Base-by-base conservation (phyloP, 2,329 filamentous ascomycete species). In the Aspergillus tubingensis region DNA sequence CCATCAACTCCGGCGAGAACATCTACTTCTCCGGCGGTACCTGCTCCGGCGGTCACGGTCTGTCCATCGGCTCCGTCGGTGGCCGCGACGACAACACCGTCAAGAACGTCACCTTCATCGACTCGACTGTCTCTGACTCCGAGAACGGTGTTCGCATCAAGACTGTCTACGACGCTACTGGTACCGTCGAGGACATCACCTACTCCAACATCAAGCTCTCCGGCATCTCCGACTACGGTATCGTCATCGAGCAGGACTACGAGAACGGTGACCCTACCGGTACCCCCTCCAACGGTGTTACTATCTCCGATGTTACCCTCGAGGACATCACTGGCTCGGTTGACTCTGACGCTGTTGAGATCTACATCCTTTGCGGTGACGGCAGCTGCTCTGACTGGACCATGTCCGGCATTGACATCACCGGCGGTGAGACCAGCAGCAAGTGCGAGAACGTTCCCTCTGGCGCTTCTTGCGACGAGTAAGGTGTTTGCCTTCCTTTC, bases 201-300 rank as follows among this genome's bases (percentile, higher is more conserved):
- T 87, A 85, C 76, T 76, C 74, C 43, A 76, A 78, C 62, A 86
- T 87, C 71, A 78, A 76, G 1, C 75, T 86, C 2, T 78, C 74
- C 43, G 71, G 73, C 44, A 85, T 60, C 48, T 27, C 44, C 47
- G 36, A 54, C 8, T 55, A 86, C 68, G 84, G 82, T 48, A 81
- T 87, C 60, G 77, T 86, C 54, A 81, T 88, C 60, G 76, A 86
- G 71, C 85, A 88, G 75, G 83, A 86, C 70, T 86, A 86, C 66
- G 73, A 80, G 68, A 81, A 81, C 64, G 79, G 80, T 52, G 77
- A 77, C 44, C 76, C 76, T 2, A 77, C 74, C 15, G 76, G 76
- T 17, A 71, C 56, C 6, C 73, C 76, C 7, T 74, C 76, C 47
- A 72, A 62, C 32, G 78, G 77, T 13, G 70, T 80, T 38, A 76